Evolutionary conservation across 129 eudicot species (phyloP).

Genomic region (Logfia minima): DNA sequence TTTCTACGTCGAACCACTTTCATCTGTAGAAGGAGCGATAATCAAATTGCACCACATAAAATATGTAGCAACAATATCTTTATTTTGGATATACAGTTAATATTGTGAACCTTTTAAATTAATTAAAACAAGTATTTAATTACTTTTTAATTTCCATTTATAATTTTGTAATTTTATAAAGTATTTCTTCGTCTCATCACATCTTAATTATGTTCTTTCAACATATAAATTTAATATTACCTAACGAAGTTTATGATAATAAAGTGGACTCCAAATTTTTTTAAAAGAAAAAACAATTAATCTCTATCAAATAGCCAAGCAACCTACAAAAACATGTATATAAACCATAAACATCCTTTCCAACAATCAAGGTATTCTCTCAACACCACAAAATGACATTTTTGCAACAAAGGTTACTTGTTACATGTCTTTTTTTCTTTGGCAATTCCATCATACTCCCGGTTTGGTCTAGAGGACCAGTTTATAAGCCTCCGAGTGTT

Average conservation of each 20-base stretch:
- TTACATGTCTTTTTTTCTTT: constrained; percentile 31
- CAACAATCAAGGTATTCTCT: constrained; percentile 23
- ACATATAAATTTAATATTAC: no score
- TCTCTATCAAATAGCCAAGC: constrained; percentile 22
- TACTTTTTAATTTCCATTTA: no score
- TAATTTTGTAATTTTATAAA: no score
- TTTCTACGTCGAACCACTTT: background rate
- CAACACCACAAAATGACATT: constrained; percentile 41
- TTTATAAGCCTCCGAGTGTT: constrained; percentile 56
- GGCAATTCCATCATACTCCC: background rate
- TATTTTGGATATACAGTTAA: no score
- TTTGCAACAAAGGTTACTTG: constrained; percentile 28
- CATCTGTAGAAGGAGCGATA: background rate
- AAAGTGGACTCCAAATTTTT: background rate
- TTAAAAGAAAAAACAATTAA: background rate
- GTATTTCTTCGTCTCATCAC: background rate
- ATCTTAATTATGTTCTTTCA: background rate
- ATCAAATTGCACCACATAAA: background rate
- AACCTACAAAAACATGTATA: constrained; percentile 27
- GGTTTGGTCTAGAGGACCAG: constrained; percentile 44
- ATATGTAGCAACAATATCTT: no score
- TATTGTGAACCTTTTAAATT: no score
- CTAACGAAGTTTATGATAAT: no score
- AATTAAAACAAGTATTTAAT: no score
- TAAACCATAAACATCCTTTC: constrained; percentile 24